Evolutionary conservation across 345 rosid genomes (phyloP).

Genomic region (Pseudoturritis turrita): DNA sequence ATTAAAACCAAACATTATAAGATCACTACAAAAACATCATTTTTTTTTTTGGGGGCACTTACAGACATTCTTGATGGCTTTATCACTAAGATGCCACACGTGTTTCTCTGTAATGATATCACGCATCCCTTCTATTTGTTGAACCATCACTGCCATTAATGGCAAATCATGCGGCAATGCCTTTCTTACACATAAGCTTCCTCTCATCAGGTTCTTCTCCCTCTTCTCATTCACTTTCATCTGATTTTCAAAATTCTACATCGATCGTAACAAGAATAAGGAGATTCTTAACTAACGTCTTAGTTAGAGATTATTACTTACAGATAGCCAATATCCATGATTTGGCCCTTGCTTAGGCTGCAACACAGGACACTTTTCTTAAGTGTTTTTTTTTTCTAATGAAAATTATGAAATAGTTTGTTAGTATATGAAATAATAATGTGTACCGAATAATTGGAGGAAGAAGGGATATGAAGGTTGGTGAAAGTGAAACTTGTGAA

Average conservation of each 20-base stretch:
- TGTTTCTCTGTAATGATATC: slow-evolving; percentile 66
- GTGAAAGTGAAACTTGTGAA: slow-evolving; percentile 42
- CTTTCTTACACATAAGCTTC: slow-evolving; percentile 37
- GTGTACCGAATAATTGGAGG: slow-evolving; percentile 14
- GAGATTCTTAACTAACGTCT: background rate
- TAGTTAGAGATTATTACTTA: slow-evolving; percentile 6
- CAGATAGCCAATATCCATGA: slow-evolving; percentile 35
- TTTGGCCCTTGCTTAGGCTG: slow-evolving; percentile 42
- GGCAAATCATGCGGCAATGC: slow-evolving; percentile 66
- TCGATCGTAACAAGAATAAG: background rate
- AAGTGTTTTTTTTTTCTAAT: background rate
- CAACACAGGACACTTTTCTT: slow-evolving; percentile 4
- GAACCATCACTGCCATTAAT: slow-evolving; percentile 80
- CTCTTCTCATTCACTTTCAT: slow-evolving; percentile 13
- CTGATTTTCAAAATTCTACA: background rate
- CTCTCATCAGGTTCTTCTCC: slow-evolving; percentile 25
- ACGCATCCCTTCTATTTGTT: slow-evolving; percentile 67
- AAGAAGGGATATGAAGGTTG: slow-evolving; percentile 30
- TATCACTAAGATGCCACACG: slow-evolving; percentile 79
- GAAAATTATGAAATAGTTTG: background rate
- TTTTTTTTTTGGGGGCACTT: slow-evolving; percentile 25
- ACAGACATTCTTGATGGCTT: slow-evolving; percentile 74
- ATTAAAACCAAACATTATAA: background rate
- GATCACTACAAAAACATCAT: background rate
- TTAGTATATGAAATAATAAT: background rate